These are phyloP conservation scores for Mycena polygramma DNA, from an alignment of 768 basidiomycete species.

Conservation along the genomic window DNA sequence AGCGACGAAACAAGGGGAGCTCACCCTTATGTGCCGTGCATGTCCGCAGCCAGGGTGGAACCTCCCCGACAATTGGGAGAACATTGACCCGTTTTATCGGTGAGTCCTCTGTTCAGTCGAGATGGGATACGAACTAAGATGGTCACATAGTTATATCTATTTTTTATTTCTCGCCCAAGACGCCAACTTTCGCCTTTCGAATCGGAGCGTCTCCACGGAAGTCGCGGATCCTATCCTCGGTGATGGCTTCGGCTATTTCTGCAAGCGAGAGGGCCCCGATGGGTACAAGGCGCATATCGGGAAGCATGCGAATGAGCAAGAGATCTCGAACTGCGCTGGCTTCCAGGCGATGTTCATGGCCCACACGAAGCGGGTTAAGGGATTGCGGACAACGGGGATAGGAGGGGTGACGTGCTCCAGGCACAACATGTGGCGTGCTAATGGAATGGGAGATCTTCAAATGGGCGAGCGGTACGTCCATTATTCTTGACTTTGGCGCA, in stretches of 20 bases:
- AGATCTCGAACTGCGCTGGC: conserved; percentile 13
- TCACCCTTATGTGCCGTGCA: conserved; percentile 25
- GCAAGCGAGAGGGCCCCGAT: background rate
- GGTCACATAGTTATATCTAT: too few species aligned
- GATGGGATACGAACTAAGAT: too few species aligned
- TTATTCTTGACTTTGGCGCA: background rate
- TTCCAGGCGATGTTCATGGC: conserved; percentile 16
- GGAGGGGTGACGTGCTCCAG: too few species aligned
- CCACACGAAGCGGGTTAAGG: background rate
- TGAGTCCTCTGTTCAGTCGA: too few species aligned
- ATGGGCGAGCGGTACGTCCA: conserved; percentile 33
- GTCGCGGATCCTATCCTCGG: background rate
- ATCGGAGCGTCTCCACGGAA: background rate
- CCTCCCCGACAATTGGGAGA: background rate
- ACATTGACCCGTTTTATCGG: too few species aligned
- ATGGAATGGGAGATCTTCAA: conserved; percentile 36
- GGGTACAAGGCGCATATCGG: conserved; percentile 6
- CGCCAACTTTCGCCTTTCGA: conserved; percentile 5
- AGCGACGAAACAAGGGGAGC: conserved; percentile 8
- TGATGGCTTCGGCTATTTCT: conserved; percentile 6
- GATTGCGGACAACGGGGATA: background rate
- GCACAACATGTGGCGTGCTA: too few species aligned
- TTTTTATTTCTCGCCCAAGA: conserved; percentile 9
- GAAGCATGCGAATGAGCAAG: conserved; percentile 2
- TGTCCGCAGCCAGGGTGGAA: conserved; percentile 34